Evolutionary conservation across 169 alveolate genomes (phyloP), one percentile per base, ranked within the genome.

Genomic region (Theileria orientalis): DNA sequence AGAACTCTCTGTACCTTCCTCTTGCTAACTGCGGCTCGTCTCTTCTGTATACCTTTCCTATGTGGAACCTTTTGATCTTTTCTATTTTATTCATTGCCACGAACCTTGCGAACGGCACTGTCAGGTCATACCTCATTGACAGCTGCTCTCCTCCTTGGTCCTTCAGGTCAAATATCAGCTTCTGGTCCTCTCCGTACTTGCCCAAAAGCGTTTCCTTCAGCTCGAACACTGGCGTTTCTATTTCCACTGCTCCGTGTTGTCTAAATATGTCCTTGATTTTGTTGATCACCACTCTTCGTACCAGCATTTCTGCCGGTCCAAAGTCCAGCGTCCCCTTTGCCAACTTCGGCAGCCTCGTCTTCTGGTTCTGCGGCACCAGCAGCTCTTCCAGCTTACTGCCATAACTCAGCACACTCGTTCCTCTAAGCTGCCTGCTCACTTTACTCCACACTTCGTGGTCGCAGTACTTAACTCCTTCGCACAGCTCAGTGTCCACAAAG

Each of bases 141-240:
- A 97, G 85, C 63, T 92, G 95, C 85, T 97, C 99, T 14, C 99
- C 99, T 46, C 99, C 99, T 64, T 96, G 96, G 76, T 97, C 99
- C 42, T 96, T 96, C 57, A 97, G 75, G 63, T 97, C 99, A 79
- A 92, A 97, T 46, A 97, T 96, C 27, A 97, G 92, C 91, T 96
- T 96, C 47, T 94, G 90, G 79, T 97, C 99, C 62, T 96, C 99
- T 27, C 99, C 99, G 77, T 97, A 97, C 83, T 97, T 97, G 11
- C 98, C 98, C 60, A 92, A 87, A 47, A 96, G 77, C 0, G 99
- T 95, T 85, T 96, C 99, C 69, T 94, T 92, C 37, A 96, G 94
- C 87, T 97, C 99, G 76, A 97, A 96, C 19, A 97, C 97, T 13
- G 99, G 99, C 3, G 99, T 97, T 82, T 97, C 99, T 30, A 96